phyloP scores from a whole-genome alignment of 2,329 filamentous ascomycete species.

The Aspergillus japonicus region DNA sequence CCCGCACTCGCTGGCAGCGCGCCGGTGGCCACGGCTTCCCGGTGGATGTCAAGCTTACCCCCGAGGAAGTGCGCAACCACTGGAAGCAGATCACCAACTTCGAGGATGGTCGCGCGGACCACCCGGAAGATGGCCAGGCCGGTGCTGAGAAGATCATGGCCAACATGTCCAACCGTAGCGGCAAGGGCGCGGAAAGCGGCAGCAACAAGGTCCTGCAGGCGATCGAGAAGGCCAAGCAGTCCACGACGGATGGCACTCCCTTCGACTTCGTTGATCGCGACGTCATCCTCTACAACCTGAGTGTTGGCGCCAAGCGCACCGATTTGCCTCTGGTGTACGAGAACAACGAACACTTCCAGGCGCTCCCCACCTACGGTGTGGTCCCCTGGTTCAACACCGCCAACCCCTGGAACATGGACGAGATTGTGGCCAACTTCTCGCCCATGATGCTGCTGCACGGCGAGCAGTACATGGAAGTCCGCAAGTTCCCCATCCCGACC shows the following conservation, averaged over 20 bases:
- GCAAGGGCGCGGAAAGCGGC: conserved; percentile 34
- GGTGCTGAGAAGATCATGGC: conserved; percentile 76
- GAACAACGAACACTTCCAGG: conserved; percentile 87
- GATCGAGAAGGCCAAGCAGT: conserved; percentile 73
- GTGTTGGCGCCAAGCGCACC: conserved; percentile 84
- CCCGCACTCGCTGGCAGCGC: conserved; percentile 91
- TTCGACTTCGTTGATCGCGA: conserved; percentile 86
- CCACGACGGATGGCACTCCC: conserved; percentile 69
- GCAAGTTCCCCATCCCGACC: conserved; percentile 88
- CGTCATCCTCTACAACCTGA: conserved; percentile 91
- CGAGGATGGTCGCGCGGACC: conserved; percentile 79
- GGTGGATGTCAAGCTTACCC: conserved; percentile 75
- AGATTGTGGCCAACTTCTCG: conserved; percentile 91
- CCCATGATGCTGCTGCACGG: conserved; percentile 99
- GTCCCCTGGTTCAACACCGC: conserved; percentile 89
- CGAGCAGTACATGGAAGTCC: conserved; percentile 95
- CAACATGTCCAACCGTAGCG: conserved; percentile 77
- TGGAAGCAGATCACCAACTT: conserved; percentile 84
- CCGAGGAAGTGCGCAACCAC: conserved; percentile 74
- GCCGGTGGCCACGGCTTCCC: conserved; percentile 88
- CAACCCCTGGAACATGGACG: conserved; percentile 73
- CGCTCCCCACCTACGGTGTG: conserved; percentile 91
- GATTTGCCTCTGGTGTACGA: conserved; percentile 89
- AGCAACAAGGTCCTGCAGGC: conserved; percentile 68
- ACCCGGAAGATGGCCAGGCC: conserved; percentile 76